Percentiles rank a stretch among this genome's conserved stretches.
Conservation (phyloP, 306 rosid species). For the Malus sylvestris region DNA sequence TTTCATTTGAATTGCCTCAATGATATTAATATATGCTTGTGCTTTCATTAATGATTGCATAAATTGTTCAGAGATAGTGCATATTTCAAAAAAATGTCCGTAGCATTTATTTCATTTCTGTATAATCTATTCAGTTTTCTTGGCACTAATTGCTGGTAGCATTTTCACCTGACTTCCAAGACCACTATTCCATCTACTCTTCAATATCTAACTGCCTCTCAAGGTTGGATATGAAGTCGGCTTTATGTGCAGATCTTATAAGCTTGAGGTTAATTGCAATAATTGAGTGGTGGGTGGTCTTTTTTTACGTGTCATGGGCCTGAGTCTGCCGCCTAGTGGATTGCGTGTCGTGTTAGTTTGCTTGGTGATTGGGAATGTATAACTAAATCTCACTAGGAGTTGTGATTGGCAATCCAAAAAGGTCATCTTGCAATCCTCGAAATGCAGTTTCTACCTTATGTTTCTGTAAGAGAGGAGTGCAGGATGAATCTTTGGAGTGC, state of each 20-base stretch:
- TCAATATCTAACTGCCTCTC: conserved; percentile 61
- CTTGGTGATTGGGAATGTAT: conserved; percentile 24
- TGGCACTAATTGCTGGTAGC: conserved; percentile 17
- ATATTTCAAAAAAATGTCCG: neutral
- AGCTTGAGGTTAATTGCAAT: conserved; percentile 2
- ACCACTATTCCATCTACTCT: conserved; percentile 54
- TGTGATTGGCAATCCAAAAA: neutral
- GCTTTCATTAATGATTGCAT: conserved; percentile 15
- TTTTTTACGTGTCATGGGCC: conserved; percentile 15
- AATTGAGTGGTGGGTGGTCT: conserved; percentile 13
- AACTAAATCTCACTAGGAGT: neutral
- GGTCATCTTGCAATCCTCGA: neutral
- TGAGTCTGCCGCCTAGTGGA: conserved; percentile 7
- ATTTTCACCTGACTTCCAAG: conserved; percentile 34
- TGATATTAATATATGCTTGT: conserved; percentile 3
- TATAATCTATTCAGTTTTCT: conserved; percentile 14
- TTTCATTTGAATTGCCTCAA: conserved; percentile 3
- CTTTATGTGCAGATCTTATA: conserved; percentile 6
- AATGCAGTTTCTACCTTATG: neutral
- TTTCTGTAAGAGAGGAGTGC: neutral
- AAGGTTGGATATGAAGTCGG: conserved; percentile 26
- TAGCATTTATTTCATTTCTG: conserved; percentile 18
- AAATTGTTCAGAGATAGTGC: conserved; percentile 4
- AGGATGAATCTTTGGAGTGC: neutral
- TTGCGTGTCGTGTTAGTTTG: conserved; percentile 44